Conservation (phyloP, 495 filamentous ascomycete genomes). For the Neurospora terricola region DNA sequence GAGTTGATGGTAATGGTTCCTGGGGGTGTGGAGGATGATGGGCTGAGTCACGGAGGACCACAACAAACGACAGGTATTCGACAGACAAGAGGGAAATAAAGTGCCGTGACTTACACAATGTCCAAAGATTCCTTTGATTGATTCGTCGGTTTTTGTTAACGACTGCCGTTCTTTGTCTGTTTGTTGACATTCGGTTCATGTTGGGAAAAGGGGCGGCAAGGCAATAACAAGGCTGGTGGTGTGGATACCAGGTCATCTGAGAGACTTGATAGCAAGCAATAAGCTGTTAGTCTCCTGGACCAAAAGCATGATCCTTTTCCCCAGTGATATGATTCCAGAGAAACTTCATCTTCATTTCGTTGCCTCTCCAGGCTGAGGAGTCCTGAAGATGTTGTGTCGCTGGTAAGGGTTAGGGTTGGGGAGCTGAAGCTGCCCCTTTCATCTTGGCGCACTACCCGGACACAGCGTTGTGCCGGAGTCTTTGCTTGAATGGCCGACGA, state of each 20-base stretch:
- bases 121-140: not conserved
- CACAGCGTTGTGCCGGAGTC: not conserved
- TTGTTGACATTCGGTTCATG: not conserved
- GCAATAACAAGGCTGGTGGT: not conserved
- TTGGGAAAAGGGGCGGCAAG: not conserved
- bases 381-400: not conserved
- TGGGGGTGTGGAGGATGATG: not conserved
- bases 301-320: not conserved
- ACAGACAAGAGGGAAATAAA: not conserved
- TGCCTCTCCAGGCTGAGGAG: not conserved
- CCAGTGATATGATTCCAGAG: not conserved
- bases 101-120: not conserved
- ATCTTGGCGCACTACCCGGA: not conserved
- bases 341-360: not conserved
- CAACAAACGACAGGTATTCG: not conserved
- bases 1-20: not conserved
- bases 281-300: not conserved
- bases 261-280: not conserved
- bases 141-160: not conserved
- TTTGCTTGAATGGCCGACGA: not conserved
- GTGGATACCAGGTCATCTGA: not conserved
- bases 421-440: not conserved
- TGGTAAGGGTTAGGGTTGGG: not conserved
- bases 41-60: not conserved
- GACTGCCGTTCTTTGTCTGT: not conserved